Base-by-base conservation (phyloP, 345 rosid species). In the Trapa bicornis region DNA sequence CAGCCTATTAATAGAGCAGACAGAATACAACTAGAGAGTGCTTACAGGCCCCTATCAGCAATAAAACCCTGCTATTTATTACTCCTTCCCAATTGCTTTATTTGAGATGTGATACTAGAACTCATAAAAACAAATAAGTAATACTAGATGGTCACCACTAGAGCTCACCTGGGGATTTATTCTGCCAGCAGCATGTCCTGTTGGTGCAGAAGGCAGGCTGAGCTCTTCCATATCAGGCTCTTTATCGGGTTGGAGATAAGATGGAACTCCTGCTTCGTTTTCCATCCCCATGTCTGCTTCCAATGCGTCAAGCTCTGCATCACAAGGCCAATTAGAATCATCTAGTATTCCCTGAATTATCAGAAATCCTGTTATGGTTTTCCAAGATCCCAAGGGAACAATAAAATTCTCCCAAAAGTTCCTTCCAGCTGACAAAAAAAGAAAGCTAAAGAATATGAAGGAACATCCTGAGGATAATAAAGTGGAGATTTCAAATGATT, bases 211-310 rank as follows among this genome's bases (percentile, higher is more conserved):
- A 74, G 99, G 99, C 79, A 94, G 76, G 80, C 79, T 84, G 38
- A 94, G 84, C 75, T 88, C 99, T 47, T 84, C 92, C 69, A 81
- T 72, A 78, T 88, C 89, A 0, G 91, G 80, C 72, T 89, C 96
- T 73, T 75, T 84, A 47, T 92, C 98, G 41, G 98, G 94, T 80
- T 94, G 97, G 75, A 94, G 88, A 82, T 91, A 91, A 36, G 99
- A 89, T 67, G 99, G 99, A 61, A 91, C 85, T 36, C 89, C 97
- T 35, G 85, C 78, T 83, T 94, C 97, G 32, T 85, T 81, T 78
- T 90, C 99, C 74, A 77, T 77, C 73, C 96, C 97, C 99, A 94
- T 91, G 78, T 94, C 99, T 54, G 93, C 96, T 80, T 94, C 97
- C 71, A 91, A 72, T 52, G 92, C 97, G 76, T 94, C 97, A 70